These are phyloP conservation scores for Ogataea parapolymorpha DNA, from an alignment of 805 yeast species.

Conservation along the genomic window DNA sequence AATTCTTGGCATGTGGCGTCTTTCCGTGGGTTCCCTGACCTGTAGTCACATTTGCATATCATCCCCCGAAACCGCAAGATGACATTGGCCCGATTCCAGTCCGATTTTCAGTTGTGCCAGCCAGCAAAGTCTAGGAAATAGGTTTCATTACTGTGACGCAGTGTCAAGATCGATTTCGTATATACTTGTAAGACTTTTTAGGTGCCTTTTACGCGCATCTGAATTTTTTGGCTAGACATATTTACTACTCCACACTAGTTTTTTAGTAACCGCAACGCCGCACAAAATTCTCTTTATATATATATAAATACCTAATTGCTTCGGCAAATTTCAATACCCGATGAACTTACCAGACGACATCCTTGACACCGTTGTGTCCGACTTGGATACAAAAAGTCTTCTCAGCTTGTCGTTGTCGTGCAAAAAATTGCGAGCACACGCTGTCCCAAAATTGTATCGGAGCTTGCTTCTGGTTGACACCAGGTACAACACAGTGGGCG, in stretches of 20 bases:
- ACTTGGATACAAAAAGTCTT: conserved; percentile 4
- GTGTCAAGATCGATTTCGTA: no score
- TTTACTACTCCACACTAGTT: neutral
- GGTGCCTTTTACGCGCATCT: no score
- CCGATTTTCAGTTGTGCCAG: no score
- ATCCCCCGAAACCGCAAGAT: no score
- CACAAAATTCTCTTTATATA: neutral
- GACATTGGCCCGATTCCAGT: no score
- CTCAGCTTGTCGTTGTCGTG: conserved; percentile 11
- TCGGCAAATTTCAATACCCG: neutral
- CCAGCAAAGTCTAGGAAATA: no score
- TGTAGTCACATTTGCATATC: no score
- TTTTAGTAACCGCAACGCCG: conserved; percentile 4
- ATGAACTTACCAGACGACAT: conserved; percentile 12
- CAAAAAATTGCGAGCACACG: conserved; percentile 6
- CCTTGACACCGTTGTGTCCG: conserved; percentile 7
- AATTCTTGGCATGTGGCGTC: neutral
- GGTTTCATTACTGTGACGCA: no score
- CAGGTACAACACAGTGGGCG: conserved; percentile 3
- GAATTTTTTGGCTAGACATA: neutral
- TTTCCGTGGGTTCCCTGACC: neutral
- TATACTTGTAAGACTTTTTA: no score
- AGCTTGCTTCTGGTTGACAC: conserved; percentile 16
- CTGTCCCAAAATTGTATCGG: conserved; percentile 12
- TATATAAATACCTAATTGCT: neutral